These are phyloP conservation scores for Amesomyces nigricolor DNA, from an alignment of 2,329 filamentous ascomycete species.

Conservation along the genomic window DNA sequence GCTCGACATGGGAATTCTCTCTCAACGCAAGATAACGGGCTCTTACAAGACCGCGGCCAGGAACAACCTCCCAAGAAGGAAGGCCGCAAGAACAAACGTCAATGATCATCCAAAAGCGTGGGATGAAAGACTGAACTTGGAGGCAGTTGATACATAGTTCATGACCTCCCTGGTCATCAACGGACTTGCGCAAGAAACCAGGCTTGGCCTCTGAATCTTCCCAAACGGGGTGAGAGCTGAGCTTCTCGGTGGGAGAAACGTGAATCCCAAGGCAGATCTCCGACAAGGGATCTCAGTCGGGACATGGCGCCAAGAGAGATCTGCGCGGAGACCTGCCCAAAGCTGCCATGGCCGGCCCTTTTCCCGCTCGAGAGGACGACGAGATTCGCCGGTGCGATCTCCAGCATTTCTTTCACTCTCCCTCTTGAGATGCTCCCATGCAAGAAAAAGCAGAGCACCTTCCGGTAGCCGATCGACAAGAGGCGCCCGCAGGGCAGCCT, in stretches of 20 bases:
- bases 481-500: not conserved
- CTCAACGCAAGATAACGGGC: too few relatives aligned
- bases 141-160: too few relatives aligned
- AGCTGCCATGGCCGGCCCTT: conserved; percentile 13
- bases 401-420: conserved; percentile 6
- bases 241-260: not conserved
- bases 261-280: conserved; percentile 16
- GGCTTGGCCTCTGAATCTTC: not conserved
- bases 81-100: too few relatives aligned
- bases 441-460: too few relatives aligned
- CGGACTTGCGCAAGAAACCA: not conserved
- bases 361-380: not conserved
- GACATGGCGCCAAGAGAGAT: conserved; percentile 17
- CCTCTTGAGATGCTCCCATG: not conserved
- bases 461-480: not conserved
- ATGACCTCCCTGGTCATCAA: too few relatives aligned
- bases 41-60: too few relatives aligned
- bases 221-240: not conserved
- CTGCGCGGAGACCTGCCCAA: conserved; percentile 17
- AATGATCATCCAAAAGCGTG: too few relatives aligned
- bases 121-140: too few relatives aligned
- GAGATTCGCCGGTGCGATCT: conserved; percentile 10
- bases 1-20: too few relatives aligned
- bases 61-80: too few relatives aligned
- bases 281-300: conserved; percentile 9